Evolutionary conservation across 768 basidiomycete genomes (phyloP).

Genomic region (Rhizopogon vesiculosus): DNA sequence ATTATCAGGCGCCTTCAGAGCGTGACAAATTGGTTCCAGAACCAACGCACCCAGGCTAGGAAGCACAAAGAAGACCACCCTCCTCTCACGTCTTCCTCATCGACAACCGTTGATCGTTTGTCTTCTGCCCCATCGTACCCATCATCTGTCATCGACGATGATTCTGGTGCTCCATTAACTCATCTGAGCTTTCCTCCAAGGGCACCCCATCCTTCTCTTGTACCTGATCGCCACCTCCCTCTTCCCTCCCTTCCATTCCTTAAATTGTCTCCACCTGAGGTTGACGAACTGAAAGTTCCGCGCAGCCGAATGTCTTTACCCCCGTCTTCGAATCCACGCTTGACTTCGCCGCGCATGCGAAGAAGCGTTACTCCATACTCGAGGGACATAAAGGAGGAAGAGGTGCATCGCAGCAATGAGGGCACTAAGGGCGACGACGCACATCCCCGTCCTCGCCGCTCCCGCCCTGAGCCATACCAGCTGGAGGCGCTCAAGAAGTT

Average conservation of each 20-base stretch:
- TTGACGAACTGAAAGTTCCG: conserved; percentile 15
- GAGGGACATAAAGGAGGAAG: conserved; percentile 19
- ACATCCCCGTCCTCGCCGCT: conserved; percentile 57
- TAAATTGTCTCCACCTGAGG: conserved; percentile 9
- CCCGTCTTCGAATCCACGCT: conserved; percentile 20
- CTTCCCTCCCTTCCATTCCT: conserved; percentile 2
- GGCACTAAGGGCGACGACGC: conserved; percentile 21
- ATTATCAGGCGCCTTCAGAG: conserved; percentile 65
- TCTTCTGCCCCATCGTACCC: conserved; percentile 1
- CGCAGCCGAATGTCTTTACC: conserved; percentile 28
- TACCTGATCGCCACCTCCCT: conserved; percentile 16
- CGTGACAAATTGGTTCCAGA: conserved; percentile 86
- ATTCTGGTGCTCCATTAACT: conserved; percentile 4
- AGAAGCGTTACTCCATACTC: conserved; percentile 22
- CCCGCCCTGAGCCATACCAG: conserved; percentile 76
- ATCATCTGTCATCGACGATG: conserved; percentile 1
- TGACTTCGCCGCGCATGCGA: conserved; percentile 26
- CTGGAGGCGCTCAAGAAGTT: conserved; percentile 71
- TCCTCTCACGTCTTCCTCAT: conserved; percentile 16
- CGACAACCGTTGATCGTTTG: conserved; percentile 19
- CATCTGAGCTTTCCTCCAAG: conserved; percentile 19
- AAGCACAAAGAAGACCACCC: conserved; percentile 56
- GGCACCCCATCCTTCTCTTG: conserved; percentile 27
- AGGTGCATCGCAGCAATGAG: conserved; percentile 16
- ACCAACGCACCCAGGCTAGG: conserved; percentile 74